Percentiles rank a stretch among this genome's conserved stretches.
Conservation (phyloP, 202 grass and related monocot genomes). For the Schoenoplectus tabernaemontani region DNA sequence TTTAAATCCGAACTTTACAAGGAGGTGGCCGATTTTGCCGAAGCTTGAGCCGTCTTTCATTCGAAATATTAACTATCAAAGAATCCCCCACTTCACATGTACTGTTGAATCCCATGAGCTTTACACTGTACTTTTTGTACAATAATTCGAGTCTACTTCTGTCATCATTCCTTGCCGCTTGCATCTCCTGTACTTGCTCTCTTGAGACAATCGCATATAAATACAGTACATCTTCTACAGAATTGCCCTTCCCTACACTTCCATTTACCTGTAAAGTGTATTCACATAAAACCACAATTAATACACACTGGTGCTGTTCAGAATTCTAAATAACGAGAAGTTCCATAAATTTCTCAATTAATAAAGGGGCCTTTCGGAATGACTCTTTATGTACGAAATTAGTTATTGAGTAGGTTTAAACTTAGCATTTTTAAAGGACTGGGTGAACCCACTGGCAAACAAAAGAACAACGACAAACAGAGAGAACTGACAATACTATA, state of each 20-base stretch:
- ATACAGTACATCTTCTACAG: slow-evolving; percentile 29
- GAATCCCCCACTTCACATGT: slow-evolving; percentile 32
- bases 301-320: neutral
- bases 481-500: neutral
- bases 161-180: slow-evolving; percentile 33
- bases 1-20: slow-evolving; percentile 25
- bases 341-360: neutral
- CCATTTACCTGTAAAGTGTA: slow-evolving; percentile 2
- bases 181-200: slow-evolving; percentile 47
- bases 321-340: neutral
- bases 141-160: slow-evolving; percentile 39
- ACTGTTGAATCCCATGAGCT: slow-evolving; percentile 60
- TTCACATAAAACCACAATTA: neutral
- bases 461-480: neutral
- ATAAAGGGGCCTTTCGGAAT: neutral
- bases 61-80: slow-evolving; percentile 56
- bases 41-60: slow-evolving; percentile 25
- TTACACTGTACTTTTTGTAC: slow-evolving; percentile 52
- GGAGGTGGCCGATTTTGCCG: slow-evolving; percentile 31
- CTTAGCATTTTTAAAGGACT: neutral
- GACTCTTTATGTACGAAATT: neutral
- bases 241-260: slow-evolving; percentile 12
- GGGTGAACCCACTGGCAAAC: neutral
- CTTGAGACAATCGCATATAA: slow-evolving; percentile 45
- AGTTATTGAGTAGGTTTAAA: neutral